phyloP scores from a whole-genome alignment of 2,329 filamentous ascomycete genomes.

The Harringtonia lauricola region DNA sequence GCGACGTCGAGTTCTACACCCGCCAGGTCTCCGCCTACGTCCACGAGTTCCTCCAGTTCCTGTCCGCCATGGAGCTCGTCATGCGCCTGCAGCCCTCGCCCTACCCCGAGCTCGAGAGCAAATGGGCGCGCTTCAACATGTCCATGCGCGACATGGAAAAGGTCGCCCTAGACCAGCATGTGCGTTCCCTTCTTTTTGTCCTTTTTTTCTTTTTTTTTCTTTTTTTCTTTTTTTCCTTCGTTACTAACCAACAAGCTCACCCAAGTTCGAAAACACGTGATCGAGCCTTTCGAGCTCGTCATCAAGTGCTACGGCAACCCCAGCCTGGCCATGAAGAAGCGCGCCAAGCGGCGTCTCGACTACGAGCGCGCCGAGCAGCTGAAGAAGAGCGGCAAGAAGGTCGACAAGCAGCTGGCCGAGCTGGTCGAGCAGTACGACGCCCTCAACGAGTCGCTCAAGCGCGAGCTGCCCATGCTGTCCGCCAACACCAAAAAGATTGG shows the following conservation, averaged over 20 bases:
- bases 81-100: slow-evolving; percentile 61
- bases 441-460: slow-evolving; percentile 85
- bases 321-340: slow-evolving; percentile 84
- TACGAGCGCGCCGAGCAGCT: slow-evolving; percentile 74
- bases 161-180: slow-evolving; percentile 60
- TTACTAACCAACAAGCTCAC: too few species aligned
- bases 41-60: slow-evolving; percentile 67
- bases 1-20: slow-evolving; percentile 89
- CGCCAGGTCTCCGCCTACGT: slow-evolving; percentile 72
- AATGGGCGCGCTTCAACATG: slow-evolving; percentile 86
- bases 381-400: slow-evolving; percentile 70
- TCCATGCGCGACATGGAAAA: slow-evolving; percentile 78
- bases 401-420: slow-evolving; percentile 76
- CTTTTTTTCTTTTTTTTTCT: background rate
- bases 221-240: slow-evolving; percentile 17
- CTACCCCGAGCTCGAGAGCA: slow-evolving; percentile 79
- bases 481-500: slow-evolving; percentile 71
- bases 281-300: slow-evolving; percentile 47
- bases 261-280: slow-evolving; percentile 69
- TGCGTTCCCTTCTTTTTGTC: background rate
- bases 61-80: slow-evolving; percentile 72
- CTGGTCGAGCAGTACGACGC: slow-evolving; percentile 82
- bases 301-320: slow-evolving; percentile 59
- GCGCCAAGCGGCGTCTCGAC: slow-evolving; percentile 82
- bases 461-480: slow-evolving; percentile 81